Conservation (phyloP, 345 rosid genomes). For the Hibiscus tridactylites region DNA sequence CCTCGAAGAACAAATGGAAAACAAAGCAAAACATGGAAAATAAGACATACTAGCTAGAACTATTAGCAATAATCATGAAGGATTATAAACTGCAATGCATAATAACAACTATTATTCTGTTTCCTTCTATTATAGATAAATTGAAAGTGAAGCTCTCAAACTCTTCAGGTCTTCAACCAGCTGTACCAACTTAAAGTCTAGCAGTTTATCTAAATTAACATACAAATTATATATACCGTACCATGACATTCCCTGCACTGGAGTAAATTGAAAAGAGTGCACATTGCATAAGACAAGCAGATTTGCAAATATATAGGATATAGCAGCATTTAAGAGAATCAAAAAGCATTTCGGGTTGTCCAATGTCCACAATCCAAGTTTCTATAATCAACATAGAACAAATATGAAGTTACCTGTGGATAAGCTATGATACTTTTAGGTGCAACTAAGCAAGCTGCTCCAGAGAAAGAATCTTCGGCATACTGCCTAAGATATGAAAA, state of each 20-base stretch:
- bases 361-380: not conserved
- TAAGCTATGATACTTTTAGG: constrained; percentile 85
- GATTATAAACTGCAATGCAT: not conserved
- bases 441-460: constrained; percentile 77
- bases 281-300: not conserved
- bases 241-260: not conserved
- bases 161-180: not conserved
- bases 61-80: no score
- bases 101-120: not conserved
- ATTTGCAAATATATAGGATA: not conserved
- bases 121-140: not conserved
- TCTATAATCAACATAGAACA: not conserved
- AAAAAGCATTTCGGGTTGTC: not conserved
- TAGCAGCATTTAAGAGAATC: not conserved
- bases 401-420: constrained; percentile 36
- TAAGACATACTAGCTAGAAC: not conserved
- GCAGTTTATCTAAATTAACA: not conserved
- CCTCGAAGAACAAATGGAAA: not conserved
- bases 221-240: not conserved
- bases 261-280: not conserved
- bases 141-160: not conserved
- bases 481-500: constrained; percentile 83
- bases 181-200: not conserved
- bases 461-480: constrained; percentile 70
- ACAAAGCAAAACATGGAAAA: not conserved